These are phyloP conservation scores for Cercophora scortea DNA, from an alignment of 495 filamentous ascomycete genomes.

Conservation along the genomic window DNA sequence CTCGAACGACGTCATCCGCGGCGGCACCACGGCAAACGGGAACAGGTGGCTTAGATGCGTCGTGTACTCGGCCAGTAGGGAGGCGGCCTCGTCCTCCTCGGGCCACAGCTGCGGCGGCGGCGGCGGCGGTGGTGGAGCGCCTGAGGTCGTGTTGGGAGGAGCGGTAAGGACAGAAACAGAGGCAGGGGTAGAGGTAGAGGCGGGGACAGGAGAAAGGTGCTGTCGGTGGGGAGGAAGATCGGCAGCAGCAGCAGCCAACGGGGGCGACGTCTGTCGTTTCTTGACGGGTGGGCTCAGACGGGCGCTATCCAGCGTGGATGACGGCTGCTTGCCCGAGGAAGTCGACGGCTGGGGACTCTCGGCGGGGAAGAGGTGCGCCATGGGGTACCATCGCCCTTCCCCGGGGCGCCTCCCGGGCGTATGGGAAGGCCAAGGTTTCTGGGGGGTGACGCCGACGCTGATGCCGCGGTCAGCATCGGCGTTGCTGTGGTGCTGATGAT, in stretches of 20 bases:
- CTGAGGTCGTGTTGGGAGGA: not conserved
- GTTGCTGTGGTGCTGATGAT: not conserved
- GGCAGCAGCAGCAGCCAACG: not conserved
- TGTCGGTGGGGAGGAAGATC: no score
- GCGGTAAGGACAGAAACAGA: not conserved
- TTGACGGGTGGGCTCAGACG: not conserved
- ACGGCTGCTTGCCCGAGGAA: no score
- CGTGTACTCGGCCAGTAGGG: slow-evolving; percentile 10
- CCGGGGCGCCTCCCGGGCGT: not conserved
- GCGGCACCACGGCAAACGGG: slow-evolving; percentile 20
- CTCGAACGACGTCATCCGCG: slow-evolving; percentile 12
- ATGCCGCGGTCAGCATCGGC: not conserved
- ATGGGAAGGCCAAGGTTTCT: not conserved
- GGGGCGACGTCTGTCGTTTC: not conserved
- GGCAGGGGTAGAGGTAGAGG: not conserved
- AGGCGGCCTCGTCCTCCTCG: slow-evolving; percentile 15
- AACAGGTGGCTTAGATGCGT: slow-evolving; percentile 10
- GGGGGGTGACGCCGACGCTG: not conserved
- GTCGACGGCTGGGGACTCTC: not conserved
- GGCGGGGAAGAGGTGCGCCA: slow-evolving; percentile 7
- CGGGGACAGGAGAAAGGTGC: not conserved
- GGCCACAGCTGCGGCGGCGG: slow-evolving; percentile 13
- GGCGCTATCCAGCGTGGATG: not conserved
- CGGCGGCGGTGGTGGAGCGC: not conserved
- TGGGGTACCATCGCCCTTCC: not conserved